Evolutionary conservation across 1,284 basidiomycete genomes (phyloP).

Genomic region (Cutaneotrichosporon mucoides): DNA sequence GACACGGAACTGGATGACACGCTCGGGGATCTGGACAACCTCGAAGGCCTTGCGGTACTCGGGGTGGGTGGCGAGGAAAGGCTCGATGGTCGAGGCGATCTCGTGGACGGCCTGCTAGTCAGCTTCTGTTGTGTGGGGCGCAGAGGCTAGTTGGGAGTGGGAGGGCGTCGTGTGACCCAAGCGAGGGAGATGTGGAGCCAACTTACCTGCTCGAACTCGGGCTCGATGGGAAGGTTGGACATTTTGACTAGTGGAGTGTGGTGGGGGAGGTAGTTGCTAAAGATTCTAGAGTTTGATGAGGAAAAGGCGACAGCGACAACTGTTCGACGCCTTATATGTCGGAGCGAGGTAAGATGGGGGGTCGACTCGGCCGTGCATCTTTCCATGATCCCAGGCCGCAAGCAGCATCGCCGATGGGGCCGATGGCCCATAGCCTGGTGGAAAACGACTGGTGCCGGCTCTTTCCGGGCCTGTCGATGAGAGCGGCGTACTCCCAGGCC

Average conservation of each 20-base stretch:
- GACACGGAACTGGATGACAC: constrained; percentile 72
- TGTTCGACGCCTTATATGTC: constrained; percentile 6
- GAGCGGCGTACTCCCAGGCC: not conserved
- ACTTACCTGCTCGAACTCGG: constrained; percentile 58
- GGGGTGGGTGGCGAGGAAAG: constrained; percentile 66
- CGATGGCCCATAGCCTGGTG: not conserved
- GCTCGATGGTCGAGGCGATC: constrained; percentile 61
- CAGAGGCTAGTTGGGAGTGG: not conserved
- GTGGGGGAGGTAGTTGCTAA: not conserved
- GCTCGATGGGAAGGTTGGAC: constrained; percentile 53
- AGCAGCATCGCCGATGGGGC: not conserved
- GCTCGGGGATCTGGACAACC: constrained; percentile 66
- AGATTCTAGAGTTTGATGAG: constrained; percentile 4
- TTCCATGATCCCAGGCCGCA: not conserved
- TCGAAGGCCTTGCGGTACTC: constrained; percentile 68
- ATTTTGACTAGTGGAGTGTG: constrained; percentile 24
- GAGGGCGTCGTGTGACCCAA: not conserved
- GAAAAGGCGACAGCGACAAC: not conserved
- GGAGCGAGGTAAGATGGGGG: not conserved
- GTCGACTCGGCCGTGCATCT: constrained; percentile 1
- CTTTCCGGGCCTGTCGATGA: not conserved
- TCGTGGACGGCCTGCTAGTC: constrained; percentile 56
- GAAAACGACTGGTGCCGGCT: not conserved
- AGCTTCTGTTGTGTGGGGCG: not conserved
- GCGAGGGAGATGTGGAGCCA: not conserved